Percentiles rank a stretch among this genome's conserved stretches.
Conservation (phyloP, 129 eudicot species). For the Glebionis coronaria region DNA sequence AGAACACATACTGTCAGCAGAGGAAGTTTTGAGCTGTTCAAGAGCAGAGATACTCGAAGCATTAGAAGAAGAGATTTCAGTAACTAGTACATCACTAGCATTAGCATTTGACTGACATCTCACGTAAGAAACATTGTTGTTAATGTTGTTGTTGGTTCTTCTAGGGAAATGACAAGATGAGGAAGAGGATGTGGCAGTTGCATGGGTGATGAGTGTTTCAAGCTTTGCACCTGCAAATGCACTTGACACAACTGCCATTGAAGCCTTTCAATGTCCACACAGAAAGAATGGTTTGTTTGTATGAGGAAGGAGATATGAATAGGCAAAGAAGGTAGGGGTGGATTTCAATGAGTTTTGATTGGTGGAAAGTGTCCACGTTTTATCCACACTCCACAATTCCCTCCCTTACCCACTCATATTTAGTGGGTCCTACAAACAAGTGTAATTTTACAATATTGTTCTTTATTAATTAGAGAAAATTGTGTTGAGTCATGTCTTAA, state of each 20-base stretch:
- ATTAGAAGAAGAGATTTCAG: conserved; percentile 14
- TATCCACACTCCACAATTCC: conserved; percentile 88
- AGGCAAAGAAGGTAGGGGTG: too few relatives aligned
- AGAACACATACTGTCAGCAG: conserved; percentile 62
- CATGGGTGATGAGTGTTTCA: conserved; percentile 44
- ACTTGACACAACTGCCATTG: conserved; percentile 60
- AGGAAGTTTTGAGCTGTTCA: conserved; percentile 86
- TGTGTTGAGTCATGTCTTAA: too few relatives aligned
- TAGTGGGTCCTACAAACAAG: too few relatives aligned
- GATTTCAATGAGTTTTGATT: conserved; percentile 56
- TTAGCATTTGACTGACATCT: conserved; percentile 38
- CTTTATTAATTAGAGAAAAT: too few relatives aligned
- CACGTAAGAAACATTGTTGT: neutral
- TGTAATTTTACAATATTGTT: too few relatives aligned
- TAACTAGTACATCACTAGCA: too few relatives aligned
- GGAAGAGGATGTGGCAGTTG: conserved; percentile 29
- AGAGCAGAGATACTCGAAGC: conserved; percentile 82
- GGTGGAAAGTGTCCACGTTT: conserved; percentile 56
- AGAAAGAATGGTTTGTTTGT: too few relatives aligned
- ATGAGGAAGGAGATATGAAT: too few relatives aligned
- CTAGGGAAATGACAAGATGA: conserved; percentile 12
- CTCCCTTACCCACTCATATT: too few relatives aligned
- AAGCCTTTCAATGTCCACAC: too few relatives aligned
- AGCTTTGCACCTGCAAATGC: conserved; percentile 64
- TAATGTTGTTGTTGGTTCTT: conserved; percentile 6